phyloP scores from a whole-genome alignment of 2,329 filamentous ascomycete genomes.

The Ophiostoma populinum region DNA sequence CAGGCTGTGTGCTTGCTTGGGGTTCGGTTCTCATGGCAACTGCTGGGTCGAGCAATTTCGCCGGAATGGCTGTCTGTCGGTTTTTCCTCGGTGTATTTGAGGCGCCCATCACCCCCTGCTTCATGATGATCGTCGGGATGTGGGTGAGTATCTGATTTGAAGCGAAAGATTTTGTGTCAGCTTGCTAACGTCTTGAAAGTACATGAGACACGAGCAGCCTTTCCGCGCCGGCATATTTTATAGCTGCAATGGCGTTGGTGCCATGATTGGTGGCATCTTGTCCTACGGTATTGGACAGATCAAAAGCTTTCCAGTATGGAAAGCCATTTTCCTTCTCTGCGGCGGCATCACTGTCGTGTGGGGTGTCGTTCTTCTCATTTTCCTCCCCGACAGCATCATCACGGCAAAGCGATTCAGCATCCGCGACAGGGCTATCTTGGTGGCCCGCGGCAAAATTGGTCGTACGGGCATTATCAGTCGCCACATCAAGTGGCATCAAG shows the following conservation, averaged over 20 bases:
- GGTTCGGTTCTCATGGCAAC: conserved; percentile 29
- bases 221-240: conserved; percentile 1
- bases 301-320: conserved; percentile 13
- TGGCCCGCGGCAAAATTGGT: conserved; percentile 2
- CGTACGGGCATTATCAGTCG: conserved; percentile 5
- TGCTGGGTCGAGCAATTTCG: conserved; percentile 34
- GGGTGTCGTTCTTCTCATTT: conserved; percentile 3
- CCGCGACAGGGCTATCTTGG: conserved; percentile 3
- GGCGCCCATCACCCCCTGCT: conserved; percentile 36
- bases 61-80: conserved; percentile 35
- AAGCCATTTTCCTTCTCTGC: conserved; percentile 10
- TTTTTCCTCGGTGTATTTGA: conserved; percentile 39
- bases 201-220: conserved; percentile 2
- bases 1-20: conserved; percentile 19
- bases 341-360: conserved; percentile 5
- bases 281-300: conserved; percentile 2
- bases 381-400: conserved; percentile 5
- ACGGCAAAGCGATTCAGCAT: background rate
- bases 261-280: conserved; percentile 1
- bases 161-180: too few relatives aligned
- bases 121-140: conserved; percentile 41
- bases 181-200: too few relatives aligned
- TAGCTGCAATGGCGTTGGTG: conserved; percentile 1
- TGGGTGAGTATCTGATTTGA: conserved; percentile 24
- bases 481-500: conserved; percentile 2